Evolutionary conservation across 202 grass and related monocot species (phyloP), one percentile per base, ranked within the genome.

Genomic region (Tripidium arundinaceum): DNA sequence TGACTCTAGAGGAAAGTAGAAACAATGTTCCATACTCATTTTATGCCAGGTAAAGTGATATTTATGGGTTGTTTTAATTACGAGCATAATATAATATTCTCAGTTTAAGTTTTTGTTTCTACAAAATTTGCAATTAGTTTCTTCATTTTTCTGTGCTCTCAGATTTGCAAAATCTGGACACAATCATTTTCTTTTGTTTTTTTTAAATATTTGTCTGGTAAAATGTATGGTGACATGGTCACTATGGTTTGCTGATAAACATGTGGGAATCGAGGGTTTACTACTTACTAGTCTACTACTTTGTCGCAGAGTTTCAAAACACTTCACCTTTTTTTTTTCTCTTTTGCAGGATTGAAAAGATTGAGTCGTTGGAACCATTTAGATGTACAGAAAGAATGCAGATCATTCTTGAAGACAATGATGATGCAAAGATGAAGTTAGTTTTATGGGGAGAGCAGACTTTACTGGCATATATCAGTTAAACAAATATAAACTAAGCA

Each of bases 401-500:
- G 54, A 86, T 93, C 75, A 42, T 76, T 52, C 86, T 98, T 67
- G 88, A 87, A 87, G 94, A 98, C 68, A 80, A 84, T 75, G 87
- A 91, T 79, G 92, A 70, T 79, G 79, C 19, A 47, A 92, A 84
- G 29, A 92, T 98, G 58, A 92, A 91, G 60, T 94, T 98, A 89
- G 79, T 98, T 84, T 85, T 98, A 77, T 98, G 94, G 94, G 94
- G 92, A 71, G 94, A 98, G 64, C 94, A 98, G 79, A 52, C 90
- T 92, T 83, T 77, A 49, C 92, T 98, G 91, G 90, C 94, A 79
- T 31, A 3, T 31, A 2, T 2, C 29, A 31, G 29, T 31, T 31
- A 31, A 31, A 31, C 29, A 31, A 31, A 31, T 31, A 31, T 31
- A 31, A 31, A 31, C 2, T 31, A 31, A 31, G 29, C 29, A 31